Evolutionary conservation across 2,329 filamentous ascomycete species (phyloP).

Genomic region (Shiraia bambusicola): DNA sequence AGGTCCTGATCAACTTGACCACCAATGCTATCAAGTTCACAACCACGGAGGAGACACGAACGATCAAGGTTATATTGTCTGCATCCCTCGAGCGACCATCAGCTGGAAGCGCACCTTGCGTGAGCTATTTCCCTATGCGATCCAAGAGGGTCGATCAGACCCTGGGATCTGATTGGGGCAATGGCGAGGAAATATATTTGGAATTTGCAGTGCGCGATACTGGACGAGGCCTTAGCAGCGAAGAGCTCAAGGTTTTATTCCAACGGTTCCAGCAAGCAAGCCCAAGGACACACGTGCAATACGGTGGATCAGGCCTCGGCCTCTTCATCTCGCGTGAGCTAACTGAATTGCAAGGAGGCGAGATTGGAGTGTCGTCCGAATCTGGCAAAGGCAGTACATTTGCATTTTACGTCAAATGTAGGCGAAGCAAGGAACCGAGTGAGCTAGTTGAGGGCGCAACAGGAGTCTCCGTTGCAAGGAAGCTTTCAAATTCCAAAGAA

Average conservation of each 20-base stretch:
- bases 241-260: slow-evolving; percentile 74
- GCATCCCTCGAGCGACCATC: slow-evolving; percentile 61
- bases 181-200: slow-evolving; percentile 65
- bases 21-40: slow-evolving; percentile 86
- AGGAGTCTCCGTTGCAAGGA: slow-evolving; percentile 24
- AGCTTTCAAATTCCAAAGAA: slow-evolving; percentile 35
- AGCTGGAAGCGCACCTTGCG: slow-evolving; percentile 45
- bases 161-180: slow-evolving; percentile 66
- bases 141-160: slow-evolving; percentile 51
- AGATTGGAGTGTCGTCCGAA: slow-evolving; percentile 71
- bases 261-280: slow-evolving; percentile 78
- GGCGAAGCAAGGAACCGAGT: slow-evolving; percentile 52
- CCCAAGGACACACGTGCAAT: slow-evolving; percentile 73
- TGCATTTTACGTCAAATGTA: slow-evolving; percentile 72
- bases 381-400: slow-evolving; percentile 72
- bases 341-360: slow-evolving; percentile 78
- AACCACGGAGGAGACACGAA: slow-evolving; percentile 60
- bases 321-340: slow-evolving; percentile 77
- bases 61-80: slow-evolving; percentile 66
- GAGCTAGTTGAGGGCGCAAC: slow-evolving; percentile 33
- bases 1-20: slow-evolving; percentile 74
- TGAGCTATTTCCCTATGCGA: slow-evolving; percentile 64
- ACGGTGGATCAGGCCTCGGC: slow-evolving; percentile 76
- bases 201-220: slow-evolving; percentile 76
- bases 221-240: slow-evolving; percentile 69